Conservation (phyloP, 495 filamentous ascomycete genomes). For the Tuber microsphaerosporum region DNA sequence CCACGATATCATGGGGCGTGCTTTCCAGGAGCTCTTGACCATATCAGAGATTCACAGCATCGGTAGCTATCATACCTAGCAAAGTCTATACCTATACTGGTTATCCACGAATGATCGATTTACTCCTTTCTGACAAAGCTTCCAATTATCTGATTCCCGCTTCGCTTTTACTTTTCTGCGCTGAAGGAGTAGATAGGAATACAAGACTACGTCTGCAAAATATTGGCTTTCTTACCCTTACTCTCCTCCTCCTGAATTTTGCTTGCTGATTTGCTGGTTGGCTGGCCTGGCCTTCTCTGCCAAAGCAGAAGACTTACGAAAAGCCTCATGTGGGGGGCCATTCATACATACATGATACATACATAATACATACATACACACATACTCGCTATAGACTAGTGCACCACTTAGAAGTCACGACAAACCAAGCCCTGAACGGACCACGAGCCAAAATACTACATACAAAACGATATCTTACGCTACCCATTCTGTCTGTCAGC, state of each 20-base stretch:
- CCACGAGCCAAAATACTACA: conserved; percentile 20
- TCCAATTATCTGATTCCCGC: background rate
- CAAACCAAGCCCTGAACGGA: conserved; percentile 24
- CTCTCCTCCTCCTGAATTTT: background rate
- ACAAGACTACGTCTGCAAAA: background rate
- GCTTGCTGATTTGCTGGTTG: background rate
- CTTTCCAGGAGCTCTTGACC: conserved; percentile 21
- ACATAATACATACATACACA: conserved; percentile 31
- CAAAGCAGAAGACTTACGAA: background rate
- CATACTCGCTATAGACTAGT: conserved; percentile 17
- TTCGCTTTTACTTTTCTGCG: background rate
- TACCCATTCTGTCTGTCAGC: background rate
- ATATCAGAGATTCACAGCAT: conserved; percentile 3
- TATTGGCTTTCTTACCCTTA: background rate
- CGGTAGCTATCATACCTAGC: background rate
- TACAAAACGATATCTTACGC: conserved; percentile 18
- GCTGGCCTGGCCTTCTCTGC: background rate
- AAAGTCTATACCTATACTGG: background rate
- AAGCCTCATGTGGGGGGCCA: conserved; percentile 5
- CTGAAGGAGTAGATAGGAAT: background rate
- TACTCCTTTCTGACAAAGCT: background rate
- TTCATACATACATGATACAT: conserved; percentile 16
- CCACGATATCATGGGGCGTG: conserved; percentile 26
- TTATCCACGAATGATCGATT: background rate
- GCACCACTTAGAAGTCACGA: conserved; percentile 15